Conservation (phyloP, 768 basidiomycete species). For the Paxillus rubicundulus region DNA sequence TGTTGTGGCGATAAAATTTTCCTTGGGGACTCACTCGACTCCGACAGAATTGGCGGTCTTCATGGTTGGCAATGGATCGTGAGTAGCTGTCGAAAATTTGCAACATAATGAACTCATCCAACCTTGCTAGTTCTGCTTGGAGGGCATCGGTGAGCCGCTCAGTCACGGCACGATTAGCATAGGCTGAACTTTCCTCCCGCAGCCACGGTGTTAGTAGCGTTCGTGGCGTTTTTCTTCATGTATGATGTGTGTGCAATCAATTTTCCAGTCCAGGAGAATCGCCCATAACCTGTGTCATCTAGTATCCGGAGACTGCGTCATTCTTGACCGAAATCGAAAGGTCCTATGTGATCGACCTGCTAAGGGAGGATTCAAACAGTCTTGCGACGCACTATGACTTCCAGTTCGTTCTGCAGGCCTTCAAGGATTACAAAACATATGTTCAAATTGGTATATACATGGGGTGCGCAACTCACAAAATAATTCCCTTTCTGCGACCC, state of each 20-base stretch:
- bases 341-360: conserved; percentile 35
- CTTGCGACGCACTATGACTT: conserved; percentile 44
- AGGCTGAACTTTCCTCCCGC: background rate
- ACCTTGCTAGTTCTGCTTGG: conserved; percentile 28
- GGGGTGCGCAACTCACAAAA: conserved; percentile 29
- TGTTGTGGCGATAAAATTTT: conserved; percentile 11
- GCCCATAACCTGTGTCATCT: background rate
- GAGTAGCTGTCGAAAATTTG: conserved; percentile 6
- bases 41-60: conserved; percentile 24
- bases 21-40: background rate
- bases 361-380: conserved; percentile 45
- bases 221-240: conserved; percentile 45
- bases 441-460: conserved; percentile 38
- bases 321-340: conserved; percentile 51
- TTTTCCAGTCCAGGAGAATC: background rate
- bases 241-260: conserved; percentile 41
- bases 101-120: conserved; percentile 6
- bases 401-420: conserved; percentile 48
- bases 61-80: conserved; percentile 41
- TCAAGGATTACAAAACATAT: conserved; percentile 44
- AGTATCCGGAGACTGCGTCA: conserved; percentile 58
- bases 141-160: conserved; percentile 23
- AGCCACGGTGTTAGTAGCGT: conserved; percentile 23
- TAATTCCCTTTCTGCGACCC: conserved; percentile 6
- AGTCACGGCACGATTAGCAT: background rate